phyloP scores from a whole-genome alignment of 1,139 yeast species.

The Suhomyces choctaworum region DNA sequence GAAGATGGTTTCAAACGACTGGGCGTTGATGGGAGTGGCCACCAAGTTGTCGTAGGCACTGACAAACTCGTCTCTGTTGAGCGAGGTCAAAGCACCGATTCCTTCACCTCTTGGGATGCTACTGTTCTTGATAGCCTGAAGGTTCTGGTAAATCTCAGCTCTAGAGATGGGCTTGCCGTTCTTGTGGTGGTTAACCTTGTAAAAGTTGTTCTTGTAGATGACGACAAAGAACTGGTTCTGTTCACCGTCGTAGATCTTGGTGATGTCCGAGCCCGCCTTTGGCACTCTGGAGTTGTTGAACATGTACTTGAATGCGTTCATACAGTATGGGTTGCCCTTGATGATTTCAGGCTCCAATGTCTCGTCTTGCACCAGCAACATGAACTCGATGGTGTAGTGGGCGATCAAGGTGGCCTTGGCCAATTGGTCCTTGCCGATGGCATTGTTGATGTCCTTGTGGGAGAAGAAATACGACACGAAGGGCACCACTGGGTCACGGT shows the following conservation, averaged over 20 bases:
- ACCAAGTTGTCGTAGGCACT: conserved; percentile 58
- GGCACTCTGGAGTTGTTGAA: conserved; percentile 89
- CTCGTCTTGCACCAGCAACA: conserved; percentile 56
- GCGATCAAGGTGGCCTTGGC: conserved; percentile 69
- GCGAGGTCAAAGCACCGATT: conserved; percentile 77
- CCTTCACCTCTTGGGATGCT: conserved; percentile 47
- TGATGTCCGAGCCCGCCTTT: conserved; percentile 56
- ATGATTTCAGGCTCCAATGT: conserved; percentile 75
- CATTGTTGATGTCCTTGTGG: conserved; percentile 65
- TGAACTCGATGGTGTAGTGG: conserved; percentile 55
- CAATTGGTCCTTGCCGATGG: conserved; percentile 68
- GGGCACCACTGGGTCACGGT: conserved; percentile 92
- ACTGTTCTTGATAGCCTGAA: conserved; percentile 55
- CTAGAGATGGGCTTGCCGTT: conserved; percentile 58
- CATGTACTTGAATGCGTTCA: conserved; percentile 92
- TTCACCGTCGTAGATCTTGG: conserved; percentile 45
- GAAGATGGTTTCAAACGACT: conserved; percentile 66
- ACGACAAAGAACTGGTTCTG: conserved; percentile 75
- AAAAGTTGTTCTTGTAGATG: conserved; percentile 75
- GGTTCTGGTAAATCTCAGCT: conserved; percentile 65
- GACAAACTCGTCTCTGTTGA: conserved; percentile 85
- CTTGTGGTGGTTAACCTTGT: conserved; percentile 70
- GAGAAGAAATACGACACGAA: conserved; percentile 88
- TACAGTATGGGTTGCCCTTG: conserved; percentile 82
- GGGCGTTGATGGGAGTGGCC: conserved; percentile 56